Conservation (phyloP, 2,329 filamentous ascomycete genomes). For the Claviceps sp. region DNA sequence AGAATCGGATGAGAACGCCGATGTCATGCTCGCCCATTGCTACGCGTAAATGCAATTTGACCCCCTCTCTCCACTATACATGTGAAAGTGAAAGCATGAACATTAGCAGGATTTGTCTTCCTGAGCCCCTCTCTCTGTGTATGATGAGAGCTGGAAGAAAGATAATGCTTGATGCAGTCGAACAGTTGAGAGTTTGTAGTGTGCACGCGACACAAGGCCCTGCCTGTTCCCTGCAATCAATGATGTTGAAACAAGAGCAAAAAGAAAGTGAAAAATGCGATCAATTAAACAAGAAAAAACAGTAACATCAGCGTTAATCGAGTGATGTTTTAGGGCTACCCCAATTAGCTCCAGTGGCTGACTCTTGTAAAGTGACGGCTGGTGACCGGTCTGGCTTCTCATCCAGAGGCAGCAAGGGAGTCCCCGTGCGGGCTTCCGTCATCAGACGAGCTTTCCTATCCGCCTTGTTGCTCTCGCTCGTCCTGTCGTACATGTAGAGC, state of each 20-base stretch:
- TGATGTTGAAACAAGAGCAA: not conserved
- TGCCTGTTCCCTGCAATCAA: too few relatives aligned
- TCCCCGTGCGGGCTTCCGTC: conserved; percentile 18
- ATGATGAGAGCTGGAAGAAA: too few relatives aligned
- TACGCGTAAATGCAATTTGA: too few relatives aligned
- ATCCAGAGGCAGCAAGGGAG: conserved; percentile 53
- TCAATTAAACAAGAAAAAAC: not conserved
- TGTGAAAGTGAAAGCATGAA: too few relatives aligned
- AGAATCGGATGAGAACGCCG: too few relatives aligned
- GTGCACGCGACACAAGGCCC: too few relatives aligned
- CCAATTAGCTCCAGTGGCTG: conserved; percentile 3
- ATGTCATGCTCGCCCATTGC: too few relatives aligned
- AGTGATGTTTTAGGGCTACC: conserved; percentile 45
- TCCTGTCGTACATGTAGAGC: conserved; percentile 90
- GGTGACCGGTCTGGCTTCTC: conserved; percentile 19
- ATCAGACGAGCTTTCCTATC: conserved; percentile 68
- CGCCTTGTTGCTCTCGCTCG: conserved; percentile 74
- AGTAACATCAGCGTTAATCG: conserved; percentile 19
- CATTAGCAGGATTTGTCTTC: too few relatives aligned
- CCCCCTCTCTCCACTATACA: too few relatives aligned
- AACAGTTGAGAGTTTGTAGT: too few relatives aligned
- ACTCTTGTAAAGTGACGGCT: conserved; percentile 1
- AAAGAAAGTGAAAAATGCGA: not conserved
- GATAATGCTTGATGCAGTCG: too few relatives aligned
- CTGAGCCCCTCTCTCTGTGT: too few relatives aligned